Base-by-base conservation (phyloP, 176 grass and related monocot genomes). In the Pharus latifolius region DNA sequence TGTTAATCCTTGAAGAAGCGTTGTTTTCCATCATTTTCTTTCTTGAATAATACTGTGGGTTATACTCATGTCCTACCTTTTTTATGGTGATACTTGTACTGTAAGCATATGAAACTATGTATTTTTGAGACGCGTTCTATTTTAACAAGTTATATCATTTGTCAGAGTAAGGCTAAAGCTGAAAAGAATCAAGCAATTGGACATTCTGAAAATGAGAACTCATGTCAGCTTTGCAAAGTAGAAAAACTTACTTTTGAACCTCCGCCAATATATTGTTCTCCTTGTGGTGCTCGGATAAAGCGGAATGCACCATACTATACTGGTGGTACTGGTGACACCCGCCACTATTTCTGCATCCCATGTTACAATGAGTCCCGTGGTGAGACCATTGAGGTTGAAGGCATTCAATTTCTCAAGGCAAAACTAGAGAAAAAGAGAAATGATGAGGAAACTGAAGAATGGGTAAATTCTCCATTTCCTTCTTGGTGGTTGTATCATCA, bases 361-460 rank as follows among this genome's bases (percentile, higher is more conserved):
- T 99, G 90, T 75, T 91, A 91, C 79, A 99, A 99, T 37, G 96
- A 99, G 29, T 83, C 79, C 66, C 84, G 96, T 43, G 85, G 96
- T 84, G 96, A 99, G 10, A 77, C 58, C 70, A 91, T 99, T 67
- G 87, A 94, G 24, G 84, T 88, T 64, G 96, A 99, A 75, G 96
- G 96, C 14, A 74, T 62, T 13, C 34, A 32, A 18, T 88, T 88
- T 72, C 48, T 25, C 52, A 99, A 99, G 84, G 42, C 73, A 52
- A 91, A 66, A 34, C 86, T 99, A 14, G 96, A 99, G 57, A 99
- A 99, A 67, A 99, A 95, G 49, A 86, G 71, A 80, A 99, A 99
- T 82, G 96, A 99, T 26, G 96, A 99, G 73, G 96, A 99, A 83
- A 99, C 84, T 18, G 96, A 99, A 88, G 96, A 99, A 95, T 88